Percentiles rank a stretch among this genome's conserved stretches.
Conservation (phyloP, 495 filamentous ascomycete genomes). For the Talaromyces trachyspermus region DNA sequence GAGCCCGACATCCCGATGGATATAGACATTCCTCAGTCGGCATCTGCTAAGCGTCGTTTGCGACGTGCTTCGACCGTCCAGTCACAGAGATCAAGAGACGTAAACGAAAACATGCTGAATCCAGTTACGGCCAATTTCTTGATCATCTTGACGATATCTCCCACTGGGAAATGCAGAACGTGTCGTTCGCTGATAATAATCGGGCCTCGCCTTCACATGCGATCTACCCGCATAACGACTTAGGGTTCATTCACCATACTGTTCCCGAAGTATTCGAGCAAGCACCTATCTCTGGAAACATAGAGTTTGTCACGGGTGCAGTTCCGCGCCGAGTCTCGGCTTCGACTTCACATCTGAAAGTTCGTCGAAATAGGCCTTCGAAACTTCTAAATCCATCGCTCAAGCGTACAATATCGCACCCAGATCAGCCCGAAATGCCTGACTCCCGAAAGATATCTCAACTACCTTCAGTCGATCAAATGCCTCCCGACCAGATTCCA, state of each 20-base stretch:
- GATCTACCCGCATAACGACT: conserved; percentile 3
- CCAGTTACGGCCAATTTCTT: conserved; percentile 3
- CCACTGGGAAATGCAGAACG: conserved; percentile 1
- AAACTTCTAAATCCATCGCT: not conserved
- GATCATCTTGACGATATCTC: not conserved
- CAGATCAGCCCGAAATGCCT: no score
- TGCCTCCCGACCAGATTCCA: not conserved
- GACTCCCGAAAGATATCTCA: not conserved
- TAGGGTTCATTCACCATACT: conserved; percentile 30
- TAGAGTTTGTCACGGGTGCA: conserved; percentile 22
- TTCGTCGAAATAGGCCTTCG: not conserved
- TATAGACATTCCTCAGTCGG: not conserved
- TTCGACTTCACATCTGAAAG: no score
- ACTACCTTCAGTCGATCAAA: not conserved
- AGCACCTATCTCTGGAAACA: conserved; percentile 23
- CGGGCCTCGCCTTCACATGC: not conserved
- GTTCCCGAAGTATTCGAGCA: conserved; percentile 24
- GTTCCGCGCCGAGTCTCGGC: not conserved
- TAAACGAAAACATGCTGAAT: not conserved
- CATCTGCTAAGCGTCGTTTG: not conserved
- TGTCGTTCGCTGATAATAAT: not conserved
- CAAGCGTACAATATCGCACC: not conserved
- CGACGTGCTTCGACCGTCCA: not conserved
- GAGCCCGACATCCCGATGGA: not conserved
- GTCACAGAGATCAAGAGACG: not conserved